Evolutionary conservation across 805 yeast species (phyloP), one percentile per base, ranked within the genome.

Genomic region (Ogataea haglerorum): DNA sequence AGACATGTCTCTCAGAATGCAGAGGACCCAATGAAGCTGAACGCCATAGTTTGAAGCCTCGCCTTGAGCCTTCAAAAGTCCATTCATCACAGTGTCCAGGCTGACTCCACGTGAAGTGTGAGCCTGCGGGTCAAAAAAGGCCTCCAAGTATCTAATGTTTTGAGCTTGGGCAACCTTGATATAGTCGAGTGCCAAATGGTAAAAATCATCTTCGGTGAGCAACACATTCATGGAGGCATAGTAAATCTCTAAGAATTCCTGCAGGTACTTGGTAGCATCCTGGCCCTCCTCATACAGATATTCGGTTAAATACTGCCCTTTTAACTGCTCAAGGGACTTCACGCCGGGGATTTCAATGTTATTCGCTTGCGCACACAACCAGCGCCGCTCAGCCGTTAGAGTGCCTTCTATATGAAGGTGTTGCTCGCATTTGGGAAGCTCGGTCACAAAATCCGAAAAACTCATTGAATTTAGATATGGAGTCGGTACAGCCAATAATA

Each of bases 61-160:
- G 18, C 55, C 48, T 43, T 72, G 65, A 4, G 75, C 75, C 36
- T 61, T 56, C 43, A 65, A 47, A 37, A 70, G 61, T 0, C 74
- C 75, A 15, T 48, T 47, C 37, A 69, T 65, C 6, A 70, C 72
- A 9, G 53, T 49, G 14, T 67, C 68, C 21, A 69, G 54, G 15
- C 54, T 42, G 15, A 70, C 56, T 6, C 70, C 73, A 38, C 75
- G 53, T 35, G 68, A 70, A 15, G 69, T 62, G 48, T 70, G 75
- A 14, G 70, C 75, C 48, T 70, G 75, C 10, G 75, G 75, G 40
- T 70, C 75, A 39, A 70, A 70, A 46, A 70, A 70, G 5, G 65
- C 73, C 53, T 70, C 75, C 5, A 70, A 65, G 53, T 70, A 73
- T 40, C 55, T 51, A 37, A 73, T 66, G 3, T 69, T 69, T 52